These are phyloP conservation scores for Sutorius eximius DNA, from an alignment of 1,284 basidiomycete species.

Conservation along the genomic window DNA sequence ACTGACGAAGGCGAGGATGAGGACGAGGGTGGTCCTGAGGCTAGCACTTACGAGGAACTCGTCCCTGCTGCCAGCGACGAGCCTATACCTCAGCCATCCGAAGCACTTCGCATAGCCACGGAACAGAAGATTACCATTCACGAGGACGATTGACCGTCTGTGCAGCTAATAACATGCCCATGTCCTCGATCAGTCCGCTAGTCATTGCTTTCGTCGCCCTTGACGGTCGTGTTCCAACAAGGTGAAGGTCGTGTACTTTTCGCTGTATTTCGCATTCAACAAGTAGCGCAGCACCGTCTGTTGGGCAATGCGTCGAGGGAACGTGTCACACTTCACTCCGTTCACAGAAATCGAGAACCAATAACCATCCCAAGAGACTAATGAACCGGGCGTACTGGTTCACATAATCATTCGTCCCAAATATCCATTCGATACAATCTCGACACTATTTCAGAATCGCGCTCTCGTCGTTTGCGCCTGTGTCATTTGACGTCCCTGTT, in stretches of 20 bases:
- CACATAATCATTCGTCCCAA: background rate
- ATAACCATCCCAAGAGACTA: background rate
- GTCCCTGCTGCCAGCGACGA: slow-evolving; percentile 6
- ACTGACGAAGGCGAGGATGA: slow-evolving; percentile 44
- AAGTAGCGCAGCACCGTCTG: slow-evolving; percentile 1
- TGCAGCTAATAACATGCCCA: background rate
- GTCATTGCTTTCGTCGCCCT: background rate
- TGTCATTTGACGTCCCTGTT: background rate
- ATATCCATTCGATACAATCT: background rate
- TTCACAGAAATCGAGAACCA: background rate
- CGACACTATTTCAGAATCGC: background rate
- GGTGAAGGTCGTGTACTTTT: slow-evolving; percentile 11
- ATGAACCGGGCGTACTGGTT: background rate
- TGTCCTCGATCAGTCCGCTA: background rate
- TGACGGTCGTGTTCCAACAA: background rate
- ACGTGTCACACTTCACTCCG: background rate
- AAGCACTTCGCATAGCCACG: slow-evolving; percentile 33
- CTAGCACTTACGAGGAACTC: slow-evolving; percentile 10
- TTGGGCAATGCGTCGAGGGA: background rate
- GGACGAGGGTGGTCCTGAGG: slow-evolving; percentile 23
- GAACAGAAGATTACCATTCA: slow-evolving; percentile 48
- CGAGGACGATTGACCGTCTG: slow-evolving; percentile 45
- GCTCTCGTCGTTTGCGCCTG: background rate
- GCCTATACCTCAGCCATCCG: slow-evolving; percentile 3
- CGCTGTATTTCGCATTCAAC: slow-evolving; percentile 8